Evolutionary conservation across 306 rosid species (phyloP).

Genomic region (Aeschynomene evenia): DNA sequence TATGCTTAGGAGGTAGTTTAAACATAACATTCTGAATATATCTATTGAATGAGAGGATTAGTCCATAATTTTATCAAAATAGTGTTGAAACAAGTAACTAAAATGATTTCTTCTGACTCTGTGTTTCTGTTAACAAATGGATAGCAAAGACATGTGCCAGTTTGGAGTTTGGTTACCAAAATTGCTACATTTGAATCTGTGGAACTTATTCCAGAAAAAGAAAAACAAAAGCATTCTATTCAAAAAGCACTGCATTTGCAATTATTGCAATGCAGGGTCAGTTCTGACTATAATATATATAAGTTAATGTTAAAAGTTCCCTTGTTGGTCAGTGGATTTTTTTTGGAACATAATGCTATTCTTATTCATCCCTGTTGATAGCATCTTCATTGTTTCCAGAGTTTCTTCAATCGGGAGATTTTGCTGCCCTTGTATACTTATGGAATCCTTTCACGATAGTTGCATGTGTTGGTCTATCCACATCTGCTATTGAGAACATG

Average conservation of each 20-base stretch:
- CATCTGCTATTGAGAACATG: constrained; percentile 51
- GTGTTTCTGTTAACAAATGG: constrained; percentile 5
- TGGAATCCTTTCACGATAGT: constrained; percentile 55
- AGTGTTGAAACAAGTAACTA: neutral
- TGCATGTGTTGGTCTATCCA: constrained; percentile 54
- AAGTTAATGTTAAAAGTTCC: neutral
- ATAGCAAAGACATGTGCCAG: neutral
- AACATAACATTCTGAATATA: neutral
- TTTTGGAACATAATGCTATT: constrained; percentile 19
- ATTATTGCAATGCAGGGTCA: constrained; percentile 6
- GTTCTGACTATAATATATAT: constrained; percentile 4
- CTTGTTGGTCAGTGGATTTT: constrained; percentile 1
- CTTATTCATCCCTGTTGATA: constrained; percentile 15
- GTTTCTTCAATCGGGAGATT: constrained; percentile 44
- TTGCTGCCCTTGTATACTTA: constrained; percentile 48
- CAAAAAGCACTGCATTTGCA: neutral
- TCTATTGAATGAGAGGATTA: neutral
- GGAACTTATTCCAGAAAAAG: neutral
- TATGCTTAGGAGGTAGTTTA: neutral
- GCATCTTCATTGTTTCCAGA: constrained; percentile 37
- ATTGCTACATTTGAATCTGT: neutral
- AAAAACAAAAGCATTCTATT: neutral
- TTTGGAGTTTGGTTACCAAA: neutral
- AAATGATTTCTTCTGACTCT: neutral
- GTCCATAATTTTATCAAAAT: neutral